Conservation (phyloP, 768 basidiomycete species). For the Agaricus bisporus region DNA sequence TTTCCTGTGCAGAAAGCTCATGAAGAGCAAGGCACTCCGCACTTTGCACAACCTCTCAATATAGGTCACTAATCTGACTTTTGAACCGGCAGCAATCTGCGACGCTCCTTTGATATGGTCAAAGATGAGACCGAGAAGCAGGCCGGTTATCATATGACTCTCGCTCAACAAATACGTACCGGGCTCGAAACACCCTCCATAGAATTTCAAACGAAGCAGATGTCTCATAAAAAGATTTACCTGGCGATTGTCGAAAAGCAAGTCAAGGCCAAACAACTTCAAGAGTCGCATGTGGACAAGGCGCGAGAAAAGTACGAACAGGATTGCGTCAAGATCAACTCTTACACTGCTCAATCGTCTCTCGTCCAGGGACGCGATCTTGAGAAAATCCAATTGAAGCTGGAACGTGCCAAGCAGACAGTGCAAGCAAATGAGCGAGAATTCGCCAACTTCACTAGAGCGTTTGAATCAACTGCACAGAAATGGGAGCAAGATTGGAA, state of each 20-base stretch:
- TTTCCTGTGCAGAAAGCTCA: neutral
- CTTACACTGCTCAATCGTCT: conserved; percentile 86
- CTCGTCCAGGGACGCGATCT: conserved; percentile 91
- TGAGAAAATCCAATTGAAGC: conserved; percentile 81
- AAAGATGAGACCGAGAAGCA: conserved; percentile 82
- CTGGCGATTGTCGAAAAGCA: conserved; percentile 83
- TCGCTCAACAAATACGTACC: conserved; percentile 68
- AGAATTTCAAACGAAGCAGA: conserved; percentile 58
- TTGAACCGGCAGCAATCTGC: conserved; percentile 60
- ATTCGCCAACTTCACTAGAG: conserved; percentile 80
- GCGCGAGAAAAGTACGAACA: conserved; percentile 91
- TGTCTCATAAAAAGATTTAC: conserved; percentile 65
- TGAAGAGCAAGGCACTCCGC: neutral
- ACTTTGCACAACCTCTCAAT: neutral
- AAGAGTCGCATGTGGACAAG: conserved; percentile 80
- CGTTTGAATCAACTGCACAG: conserved; percentile 67
- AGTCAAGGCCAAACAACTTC: conserved; percentile 83
- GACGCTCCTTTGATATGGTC: conserved; percentile 73
- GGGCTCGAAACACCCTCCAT: conserved; percentile 66
- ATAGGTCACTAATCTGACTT: conserved; percentile 5
- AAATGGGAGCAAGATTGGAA: conserved; percentile 97
- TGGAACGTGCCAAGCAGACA: conserved; percentile 87
- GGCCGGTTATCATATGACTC: conserved; percentile 60
- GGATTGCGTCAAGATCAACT: conserved; percentile 91
- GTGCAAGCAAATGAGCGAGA: conserved; percentile 90